Conservation (phyloP, 2,329 filamentous ascomycete genomes). For the Fusarium compactum region DNA sequence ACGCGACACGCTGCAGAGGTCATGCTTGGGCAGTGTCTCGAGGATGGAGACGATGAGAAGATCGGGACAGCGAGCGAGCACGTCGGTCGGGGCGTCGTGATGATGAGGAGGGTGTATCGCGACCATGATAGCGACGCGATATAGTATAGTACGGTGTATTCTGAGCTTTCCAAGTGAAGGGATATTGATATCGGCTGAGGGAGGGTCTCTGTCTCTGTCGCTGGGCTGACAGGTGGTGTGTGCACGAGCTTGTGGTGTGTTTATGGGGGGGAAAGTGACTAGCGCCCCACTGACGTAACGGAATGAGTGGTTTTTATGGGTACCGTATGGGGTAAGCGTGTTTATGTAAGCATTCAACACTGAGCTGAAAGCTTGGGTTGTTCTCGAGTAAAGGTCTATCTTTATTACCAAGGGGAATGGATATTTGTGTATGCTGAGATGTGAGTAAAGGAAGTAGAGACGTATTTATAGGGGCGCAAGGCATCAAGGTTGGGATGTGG, state of each 20-base stretch:
- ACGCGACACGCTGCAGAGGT: conserved; percentile 59
- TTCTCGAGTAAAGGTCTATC: neutral
- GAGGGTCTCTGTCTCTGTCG: neutral
- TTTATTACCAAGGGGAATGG: neutral
- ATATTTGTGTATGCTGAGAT: neutral
- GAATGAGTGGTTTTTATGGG: conserved; percentile 30
- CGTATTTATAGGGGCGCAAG: neutral
- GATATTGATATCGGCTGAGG: neutral
- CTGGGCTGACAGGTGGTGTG: conserved; percentile 18
- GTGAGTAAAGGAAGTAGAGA: neutral
- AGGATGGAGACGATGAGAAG: conserved; percentile 57
- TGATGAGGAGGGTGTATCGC: conserved; percentile 18
- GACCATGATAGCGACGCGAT: conserved; percentile 3
- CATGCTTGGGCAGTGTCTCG: conserved; percentile 53
- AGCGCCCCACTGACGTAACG: conserved; percentile 16
- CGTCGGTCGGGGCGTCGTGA: conserved; percentile 23
- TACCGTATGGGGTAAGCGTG: conserved; percentile 24
- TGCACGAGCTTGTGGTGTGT: conserved; percentile 13
- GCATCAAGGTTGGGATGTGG: rapidly evolving
- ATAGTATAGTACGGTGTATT: neutral
- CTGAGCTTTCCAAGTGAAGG: neutral
- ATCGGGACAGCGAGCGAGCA: conserved; percentile 52
- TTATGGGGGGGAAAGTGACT: conserved; percentile 11
- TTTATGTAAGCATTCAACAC: conserved; percentile 20
- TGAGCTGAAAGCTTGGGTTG: conserved; percentile 2